A percentile compares a stretch with the other conserved stretches of the same genome.
phyloP scores from a whole-genome alignment of 768 basidiomycete species.

The Boletus coccyginus region DNA sequence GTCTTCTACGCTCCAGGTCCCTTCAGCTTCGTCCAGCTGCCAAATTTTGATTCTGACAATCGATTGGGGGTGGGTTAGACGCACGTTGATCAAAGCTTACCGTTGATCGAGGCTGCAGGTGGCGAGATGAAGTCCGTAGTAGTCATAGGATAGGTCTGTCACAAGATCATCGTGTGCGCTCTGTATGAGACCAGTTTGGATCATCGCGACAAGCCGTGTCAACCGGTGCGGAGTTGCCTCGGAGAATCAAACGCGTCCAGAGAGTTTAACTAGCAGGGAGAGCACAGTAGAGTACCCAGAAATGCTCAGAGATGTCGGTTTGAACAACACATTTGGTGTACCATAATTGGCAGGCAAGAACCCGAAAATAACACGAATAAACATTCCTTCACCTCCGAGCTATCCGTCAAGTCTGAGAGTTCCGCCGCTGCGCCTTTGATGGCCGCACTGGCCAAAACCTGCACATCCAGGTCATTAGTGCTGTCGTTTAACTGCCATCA shows the following conservation, averaged over 20 bases:
- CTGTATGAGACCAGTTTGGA: constrained; percentile 76
- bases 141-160: constrained; percentile 87
- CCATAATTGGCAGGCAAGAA: constrained; percentile 6
- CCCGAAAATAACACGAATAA: constrained; percentile 21
- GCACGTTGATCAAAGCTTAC: constrained; percentile 36
- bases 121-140: constrained; percentile 80
- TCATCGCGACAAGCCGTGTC: constrained; percentile 42
- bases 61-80: constrained; percentile 10
- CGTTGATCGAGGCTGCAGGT: constrained; percentile 83
- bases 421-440: too few species aligned
- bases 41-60: constrained; percentile 73
- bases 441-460: too few species aligned
- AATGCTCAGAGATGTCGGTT: neutral
- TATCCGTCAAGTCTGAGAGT: too few species aligned
- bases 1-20: constrained; percentile 75
- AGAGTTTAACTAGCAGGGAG: neutral
- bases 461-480: too few species aligned
- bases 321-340: neutral
- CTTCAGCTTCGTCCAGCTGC: constrained; percentile 68
- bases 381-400: neutral
- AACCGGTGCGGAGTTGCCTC: neutral
- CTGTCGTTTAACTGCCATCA: too few species aligned
- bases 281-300: neutral
- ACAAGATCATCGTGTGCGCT: constrained; percentile 79
- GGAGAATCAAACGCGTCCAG: neutral